phyloP scores from a whole-genome alignment of 805 yeast genomes.

The Maudiozyma bulderi region DNA sequence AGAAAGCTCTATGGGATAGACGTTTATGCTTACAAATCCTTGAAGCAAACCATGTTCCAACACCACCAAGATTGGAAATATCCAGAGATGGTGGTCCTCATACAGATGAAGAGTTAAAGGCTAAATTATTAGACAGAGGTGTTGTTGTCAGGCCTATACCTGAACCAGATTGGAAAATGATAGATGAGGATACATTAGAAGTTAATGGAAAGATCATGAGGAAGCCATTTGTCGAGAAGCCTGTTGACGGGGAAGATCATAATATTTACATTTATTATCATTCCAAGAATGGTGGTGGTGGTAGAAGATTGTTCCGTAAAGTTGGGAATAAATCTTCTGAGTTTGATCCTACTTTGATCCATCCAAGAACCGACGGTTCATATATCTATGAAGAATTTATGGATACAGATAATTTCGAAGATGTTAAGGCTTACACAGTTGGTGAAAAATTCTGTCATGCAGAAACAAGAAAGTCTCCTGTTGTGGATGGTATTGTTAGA shows the following conservation, averaged over 20 bases:
- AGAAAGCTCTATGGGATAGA: slow-evolving; percentile 96
- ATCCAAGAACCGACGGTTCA: slow-evolving; percentile 83
- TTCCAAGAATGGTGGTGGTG: slow-evolving; percentile 90
- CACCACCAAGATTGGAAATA: slow-evolving; percentile 81
- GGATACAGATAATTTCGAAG: slow-evolving; percentile 97
- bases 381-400: slow-evolving; percentile 88
- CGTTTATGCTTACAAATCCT: slow-evolving; percentile 72
- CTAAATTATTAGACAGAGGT: slow-evolving; percentile 51
- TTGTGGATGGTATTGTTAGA: slow-evolving; percentile 97
- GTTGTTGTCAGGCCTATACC: slow-evolving; percentile 35
- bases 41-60: slow-evolving; percentile 75
- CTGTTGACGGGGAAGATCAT: slow-evolving; percentile 98
- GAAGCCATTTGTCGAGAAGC: slow-evolving; percentile 96
- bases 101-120: slow-evolving; percentile 57
- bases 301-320: slow-evolving; percentile 84
- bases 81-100: slow-evolving; percentile 96
- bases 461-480: slow-evolving; percentile 96
- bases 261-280: slow-evolving; percentile 90
- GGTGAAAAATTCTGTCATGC: slow-evolving; percentile 91
- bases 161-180: slow-evolving; percentile 80
- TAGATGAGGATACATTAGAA: slow-evolving; percentile 72
- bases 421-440: slow-evolving; percentile 96
- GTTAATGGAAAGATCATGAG: slow-evolving; percentile 63
- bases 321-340: slow-evolving; percentile 96
- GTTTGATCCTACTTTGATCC: slow-evolving; percentile 68